Conservation (phyloP, 2,329 filamentous ascomycete species). For the Stagonosporopsis cucurbitacearum region DNA sequence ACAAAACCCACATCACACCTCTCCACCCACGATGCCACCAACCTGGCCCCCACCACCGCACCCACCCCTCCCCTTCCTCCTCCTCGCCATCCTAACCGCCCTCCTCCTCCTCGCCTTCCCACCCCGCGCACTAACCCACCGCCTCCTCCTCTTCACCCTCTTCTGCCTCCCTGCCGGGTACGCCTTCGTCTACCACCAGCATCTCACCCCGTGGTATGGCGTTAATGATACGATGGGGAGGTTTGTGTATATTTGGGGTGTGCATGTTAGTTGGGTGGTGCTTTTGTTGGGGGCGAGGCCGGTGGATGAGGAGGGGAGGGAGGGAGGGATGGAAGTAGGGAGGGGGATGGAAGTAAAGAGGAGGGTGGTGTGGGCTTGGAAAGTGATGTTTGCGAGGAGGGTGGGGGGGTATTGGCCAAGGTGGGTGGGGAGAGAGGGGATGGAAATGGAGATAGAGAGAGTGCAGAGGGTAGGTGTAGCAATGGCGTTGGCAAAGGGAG, state of each 20-base stretch:
- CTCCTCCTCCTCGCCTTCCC: slow-evolving; percentile 29
- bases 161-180: slow-evolving; percentile 19
- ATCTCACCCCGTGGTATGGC: slow-evolving; percentile 8
- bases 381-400: neutral
- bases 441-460: neutral
- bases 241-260: slow-evolving; percentile 29
- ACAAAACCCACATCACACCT: neutral
- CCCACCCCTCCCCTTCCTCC: neutral
- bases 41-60: neutral
- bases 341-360: neutral
- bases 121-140: neutral
- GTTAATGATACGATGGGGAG: slow-evolving; percentile 25
- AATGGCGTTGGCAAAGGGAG: neutral
- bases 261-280: slow-evolving; percentile 24
- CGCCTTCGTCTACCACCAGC: slow-evolving; percentile 16
- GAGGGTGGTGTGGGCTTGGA: neutral
- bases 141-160: slow-evolving; percentile 16
- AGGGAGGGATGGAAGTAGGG: neutral
- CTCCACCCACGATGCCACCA: neutral
- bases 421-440: no score
- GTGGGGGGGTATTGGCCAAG: neutral
- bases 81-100: slow-evolving; percentile 4
- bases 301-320: neutral
- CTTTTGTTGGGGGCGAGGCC: slow-evolving; percentile 18
- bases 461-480: no score